Conservation (phyloP, 495 filamentous ascomycete species). For the Xylaria scruposa region DNA sequence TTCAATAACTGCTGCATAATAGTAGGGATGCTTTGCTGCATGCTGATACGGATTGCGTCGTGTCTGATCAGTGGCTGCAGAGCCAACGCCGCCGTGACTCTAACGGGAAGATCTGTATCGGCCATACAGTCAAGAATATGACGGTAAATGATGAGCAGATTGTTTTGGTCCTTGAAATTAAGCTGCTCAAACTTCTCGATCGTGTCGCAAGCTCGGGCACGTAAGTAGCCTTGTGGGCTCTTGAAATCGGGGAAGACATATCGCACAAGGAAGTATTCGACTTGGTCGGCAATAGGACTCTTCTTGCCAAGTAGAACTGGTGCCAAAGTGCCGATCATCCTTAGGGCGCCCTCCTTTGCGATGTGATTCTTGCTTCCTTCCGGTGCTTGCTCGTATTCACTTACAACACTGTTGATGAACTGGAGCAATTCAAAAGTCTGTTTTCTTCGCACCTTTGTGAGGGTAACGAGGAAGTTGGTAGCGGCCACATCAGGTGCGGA, state of each 20-base stretch:
- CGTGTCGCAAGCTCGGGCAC: constrained; percentile 94
- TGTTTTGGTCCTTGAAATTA: constrained; percentile 93
- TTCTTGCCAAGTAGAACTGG: constrained; percentile 96
- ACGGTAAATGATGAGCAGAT: constrained; percentile 92
- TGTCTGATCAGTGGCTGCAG: constrained; percentile 95
- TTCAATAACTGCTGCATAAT: constrained; percentile 99
- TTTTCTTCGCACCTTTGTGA: constrained; percentile 94
- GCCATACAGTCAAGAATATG: constrained; percentile 98
- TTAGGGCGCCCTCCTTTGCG: constrained; percentile 93
- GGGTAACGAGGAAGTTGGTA: constrained; percentile 91
- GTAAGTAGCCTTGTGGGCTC: constrained; percentile 89
- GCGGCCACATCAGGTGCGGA: constrained; percentile 95
- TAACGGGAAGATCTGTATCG: constrained; percentile 85
- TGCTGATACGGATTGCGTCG: constrained; percentile 87
- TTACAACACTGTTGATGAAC: constrained; percentile 93
- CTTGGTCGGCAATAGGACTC: constrained; percentile 95
- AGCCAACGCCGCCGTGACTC: constrained; percentile 93
- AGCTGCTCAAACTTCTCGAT: constrained; percentile 97
- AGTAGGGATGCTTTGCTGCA: constrained; percentile 98
- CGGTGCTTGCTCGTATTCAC: constrained; percentile 78
- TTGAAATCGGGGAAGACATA: constrained; percentile 98
- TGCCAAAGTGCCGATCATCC: constrained; percentile 96
- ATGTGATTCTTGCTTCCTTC: constrained; percentile 88
- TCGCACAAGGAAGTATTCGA: constrained; percentile 98
- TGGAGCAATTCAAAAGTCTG: constrained; percentile 92